These are phyloP conservation scores for Tolypocladium capitatum DNA, from an alignment of 2,329 filamentous ascomycete species.

Conservation along the genomic window DNA sequence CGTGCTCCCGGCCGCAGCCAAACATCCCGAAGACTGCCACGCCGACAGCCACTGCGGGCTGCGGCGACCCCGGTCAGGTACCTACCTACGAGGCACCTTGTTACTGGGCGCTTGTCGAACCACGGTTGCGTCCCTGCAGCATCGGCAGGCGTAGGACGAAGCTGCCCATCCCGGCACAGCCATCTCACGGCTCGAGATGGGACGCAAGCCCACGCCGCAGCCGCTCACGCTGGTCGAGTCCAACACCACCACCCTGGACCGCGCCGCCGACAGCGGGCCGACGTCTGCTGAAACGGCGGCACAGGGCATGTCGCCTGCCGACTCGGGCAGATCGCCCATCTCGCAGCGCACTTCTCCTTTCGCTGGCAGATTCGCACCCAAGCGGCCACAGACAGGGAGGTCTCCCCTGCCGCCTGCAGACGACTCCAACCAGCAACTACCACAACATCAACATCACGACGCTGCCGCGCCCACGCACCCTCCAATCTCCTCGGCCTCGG, in stretches of 20 bases:
- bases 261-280: conserved; percentile 12
- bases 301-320: conserved; percentile 16
- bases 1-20: background rate
- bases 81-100: background rate
- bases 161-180: background rate
- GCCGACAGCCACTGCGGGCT: background rate
- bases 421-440: conserved; percentile 10
- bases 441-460: conserved; percentile 9
- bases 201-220: conserved; percentile 45
- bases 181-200: conserved; percentile 25
- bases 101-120: background rate
- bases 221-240: conserved; percentile 39
- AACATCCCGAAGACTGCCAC: background rate
- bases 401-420: conserved; percentile 7
- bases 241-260: conserved; percentile 18
- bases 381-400: conserved; percentile 10
- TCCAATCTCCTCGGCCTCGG: conserved; percentile 13
- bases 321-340: conserved; percentile 25
- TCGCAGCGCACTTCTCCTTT: conserved; percentile 35
- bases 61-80: background rate
- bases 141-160: background rate
- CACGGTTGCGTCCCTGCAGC: background rate
- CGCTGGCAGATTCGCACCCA: conserved; percentile 25
- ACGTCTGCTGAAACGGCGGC: conserved; percentile 15
- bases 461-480: conserved; percentile 8